phyloP scores from a whole-genome alignment of 148 eudicot species.

The Vaccinium darrowii region DNA sequence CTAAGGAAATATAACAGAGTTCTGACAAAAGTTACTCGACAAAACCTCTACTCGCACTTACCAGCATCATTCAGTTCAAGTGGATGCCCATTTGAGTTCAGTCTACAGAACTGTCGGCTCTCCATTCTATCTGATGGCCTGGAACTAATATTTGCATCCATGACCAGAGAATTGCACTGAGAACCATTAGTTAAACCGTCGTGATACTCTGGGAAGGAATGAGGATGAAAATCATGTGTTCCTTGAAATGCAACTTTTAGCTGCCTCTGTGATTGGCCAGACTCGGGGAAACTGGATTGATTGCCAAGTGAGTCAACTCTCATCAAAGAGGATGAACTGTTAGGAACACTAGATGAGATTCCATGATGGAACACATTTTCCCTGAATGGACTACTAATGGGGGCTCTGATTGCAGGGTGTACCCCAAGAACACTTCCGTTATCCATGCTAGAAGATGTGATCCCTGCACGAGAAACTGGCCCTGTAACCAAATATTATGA shows the following conservation, averaged over 20 bases:
- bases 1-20: not conserved
- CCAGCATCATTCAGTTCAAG: constrained; percentile 51
- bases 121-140: constrained; percentile 43
- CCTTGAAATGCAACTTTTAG: constrained; percentile 38
- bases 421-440: constrained; percentile 30
- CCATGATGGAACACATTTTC: constrained; percentile 40
- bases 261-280: constrained; percentile 37
- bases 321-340: constrained; percentile 48
- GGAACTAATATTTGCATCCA: constrained; percentile 33
- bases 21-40: not conserved
- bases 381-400: constrained; percentile 30
- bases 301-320: constrained; percentile 49
- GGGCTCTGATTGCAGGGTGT: constrained; percentile 28
- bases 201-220: constrained; percentile 58
- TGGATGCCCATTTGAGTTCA: constrained; percentile 42
- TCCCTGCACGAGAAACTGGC: constrained; percentile 36
- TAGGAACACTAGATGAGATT: constrained; percentile 63
- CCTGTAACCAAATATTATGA: constrained; percentile 33
- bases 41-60: constrained; percentile 8
- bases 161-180: constrained; percentile 35
- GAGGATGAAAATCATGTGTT: constrained; percentile 45
- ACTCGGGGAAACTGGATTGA: constrained; percentile 40
- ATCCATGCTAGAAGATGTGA: constrained; percentile 32
- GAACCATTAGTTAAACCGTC: constrained; percentile 51
- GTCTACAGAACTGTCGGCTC: constrained; percentile 40